These are phyloP conservation scores for Rhodomyrtus psidioides DNA, from an alignment of 441 rosid genomes.

Conservation along the genomic window DNA sequence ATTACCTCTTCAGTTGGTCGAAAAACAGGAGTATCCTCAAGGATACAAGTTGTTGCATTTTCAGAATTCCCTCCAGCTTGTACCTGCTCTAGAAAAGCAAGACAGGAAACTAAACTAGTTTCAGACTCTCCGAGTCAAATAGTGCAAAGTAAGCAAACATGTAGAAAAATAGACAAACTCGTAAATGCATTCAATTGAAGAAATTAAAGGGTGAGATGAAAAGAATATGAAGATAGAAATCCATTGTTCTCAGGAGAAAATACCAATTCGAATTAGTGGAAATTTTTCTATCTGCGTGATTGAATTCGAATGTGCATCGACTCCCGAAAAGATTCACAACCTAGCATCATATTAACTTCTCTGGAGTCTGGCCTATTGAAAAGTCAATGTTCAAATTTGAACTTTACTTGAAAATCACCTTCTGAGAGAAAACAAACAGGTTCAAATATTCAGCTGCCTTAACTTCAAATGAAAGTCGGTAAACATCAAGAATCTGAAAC, in stretches of 20 bases:
- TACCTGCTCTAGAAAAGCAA: not conserved
- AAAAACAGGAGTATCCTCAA: slow-evolving; percentile 11
- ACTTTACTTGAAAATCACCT: not conserved
- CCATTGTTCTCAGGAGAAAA: not conserved
- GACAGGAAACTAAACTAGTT: not conserved
- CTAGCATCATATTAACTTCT: not conserved
- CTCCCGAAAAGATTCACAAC: not conserved
- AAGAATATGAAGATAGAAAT: not conserved
- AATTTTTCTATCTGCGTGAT: not conserved
- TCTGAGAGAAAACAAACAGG: not conserved
- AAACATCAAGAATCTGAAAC: not conserved
- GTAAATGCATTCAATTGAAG: not conserved
- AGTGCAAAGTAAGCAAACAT: not conserved
- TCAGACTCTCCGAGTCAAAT: not conserved
- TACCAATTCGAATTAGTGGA: not conserved
- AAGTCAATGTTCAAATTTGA: not conserved
- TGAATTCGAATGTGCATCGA: not conserved
- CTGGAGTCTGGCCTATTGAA: not conserved
- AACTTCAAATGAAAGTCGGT: not conserved
- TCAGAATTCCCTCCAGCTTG: not conserved
- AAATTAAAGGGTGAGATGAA: not conserved
- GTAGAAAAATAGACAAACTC: not conserved
- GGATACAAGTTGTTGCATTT: not conserved
- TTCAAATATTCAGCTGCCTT: not conserved
- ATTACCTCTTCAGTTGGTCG: slow-evolving; percentile 13